Conservation (phyloP, 768 basidiomycete species). For the Daedaleopsis nitida region DNA sequence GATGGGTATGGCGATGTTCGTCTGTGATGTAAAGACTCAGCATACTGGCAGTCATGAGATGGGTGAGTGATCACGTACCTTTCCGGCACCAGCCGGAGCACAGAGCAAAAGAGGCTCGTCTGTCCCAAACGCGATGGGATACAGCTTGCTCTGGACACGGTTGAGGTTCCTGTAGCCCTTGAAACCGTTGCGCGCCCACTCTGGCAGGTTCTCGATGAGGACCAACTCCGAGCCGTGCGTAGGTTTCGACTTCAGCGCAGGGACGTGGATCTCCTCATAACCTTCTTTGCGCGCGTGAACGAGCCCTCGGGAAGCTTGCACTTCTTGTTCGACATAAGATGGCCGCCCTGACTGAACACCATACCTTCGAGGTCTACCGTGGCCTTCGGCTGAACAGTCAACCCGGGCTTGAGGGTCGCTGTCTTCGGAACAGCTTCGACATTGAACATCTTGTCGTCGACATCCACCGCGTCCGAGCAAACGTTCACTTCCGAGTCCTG, state of each 20-base stretch:
- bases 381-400: slow-evolving; percentile 80
- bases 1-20: no score
- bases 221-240: slow-evolving; percentile 68
- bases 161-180: slow-evolving; percentile 77
- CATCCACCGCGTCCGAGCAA: slow-evolving; percentile 70
- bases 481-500: slow-evolving; percentile 57
- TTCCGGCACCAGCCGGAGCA: slow-evolving; percentile 97
- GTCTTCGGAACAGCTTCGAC: slow-evolving; percentile 67
- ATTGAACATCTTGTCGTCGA: slow-evolving; percentile 59
- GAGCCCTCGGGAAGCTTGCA: slow-evolving; percentile 97
- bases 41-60: no score
- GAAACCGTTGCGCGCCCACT: slow-evolving; percentile 90
- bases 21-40: no score
- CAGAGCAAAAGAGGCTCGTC: slow-evolving; percentile 95
- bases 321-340: slow-evolving; percentile 98
- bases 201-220: slow-evolving; percentile 72
- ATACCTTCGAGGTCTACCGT: slow-evolving; percentile 90
- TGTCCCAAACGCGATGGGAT: slow-evolving; percentile 89
- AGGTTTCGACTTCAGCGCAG: slow-evolving; percentile 79
- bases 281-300: no score
- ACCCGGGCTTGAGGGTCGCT: slow-evolving; percentile 85
- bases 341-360: slow-evolving; percentile 94
- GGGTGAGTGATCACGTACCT: slow-evolving; percentile 53
- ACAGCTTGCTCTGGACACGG: slow-evolving; percentile 91
- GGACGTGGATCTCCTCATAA: slow-evolving; percentile 98